phyloP scores from a whole-genome alignment of 768 basidiomycete genomes.

The Dentipellis sp. region DNA sequence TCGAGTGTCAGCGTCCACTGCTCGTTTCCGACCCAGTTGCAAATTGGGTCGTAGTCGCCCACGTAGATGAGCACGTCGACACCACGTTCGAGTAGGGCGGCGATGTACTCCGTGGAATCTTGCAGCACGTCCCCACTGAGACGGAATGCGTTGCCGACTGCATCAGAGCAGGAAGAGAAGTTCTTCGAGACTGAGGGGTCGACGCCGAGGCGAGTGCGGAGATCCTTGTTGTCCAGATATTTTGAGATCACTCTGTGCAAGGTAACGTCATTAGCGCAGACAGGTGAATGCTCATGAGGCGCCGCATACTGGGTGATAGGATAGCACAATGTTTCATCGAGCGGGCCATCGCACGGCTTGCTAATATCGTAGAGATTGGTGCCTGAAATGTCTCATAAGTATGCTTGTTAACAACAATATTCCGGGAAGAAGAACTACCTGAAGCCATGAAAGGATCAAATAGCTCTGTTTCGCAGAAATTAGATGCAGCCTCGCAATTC shows the following conservation, averaged over 20 bases:
- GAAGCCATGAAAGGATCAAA: slow-evolving; percentile 6
- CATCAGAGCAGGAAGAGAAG: slow-evolving; percentile 28
- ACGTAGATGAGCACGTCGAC: slow-evolving; percentile 44
- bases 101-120: slow-evolving; percentile 31
- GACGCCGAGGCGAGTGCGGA: slow-evolving; percentile 54
- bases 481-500: slow-evolving; percentile 30
- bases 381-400: slow-evolving; percentile 21
- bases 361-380: slow-evolving; percentile 63
- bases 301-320: slow-evolving; percentile 34
- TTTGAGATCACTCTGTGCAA: slow-evolving; percentile 38
- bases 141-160: slow-evolving; percentile 41
- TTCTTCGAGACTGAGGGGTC: slow-evolving; percentile 32
- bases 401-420: slow-evolving; percentile 17
- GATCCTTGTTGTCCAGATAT: slow-evolving; percentile 52
- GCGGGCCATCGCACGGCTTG: slow-evolving; percentile 41
- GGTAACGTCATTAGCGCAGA: not conserved
- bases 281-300: not conserved
- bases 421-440: slow-evolving; percentile 17
- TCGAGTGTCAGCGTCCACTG: slow-evolving; percentile 48
- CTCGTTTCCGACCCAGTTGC: slow-evolving; percentile 60
- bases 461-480: slow-evolving; percentile 26
- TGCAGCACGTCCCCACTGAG: slow-evolving; percentile 30
- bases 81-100: slow-evolving; percentile 43
- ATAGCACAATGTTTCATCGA: slow-evolving; percentile 46
- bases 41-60: slow-evolving; percentile 46